These are phyloP conservation scores for Backusella parvicylindrica DNA, from an alignment of 192 early-diverging fungal species.

Conservation along the genomic window DNA sequence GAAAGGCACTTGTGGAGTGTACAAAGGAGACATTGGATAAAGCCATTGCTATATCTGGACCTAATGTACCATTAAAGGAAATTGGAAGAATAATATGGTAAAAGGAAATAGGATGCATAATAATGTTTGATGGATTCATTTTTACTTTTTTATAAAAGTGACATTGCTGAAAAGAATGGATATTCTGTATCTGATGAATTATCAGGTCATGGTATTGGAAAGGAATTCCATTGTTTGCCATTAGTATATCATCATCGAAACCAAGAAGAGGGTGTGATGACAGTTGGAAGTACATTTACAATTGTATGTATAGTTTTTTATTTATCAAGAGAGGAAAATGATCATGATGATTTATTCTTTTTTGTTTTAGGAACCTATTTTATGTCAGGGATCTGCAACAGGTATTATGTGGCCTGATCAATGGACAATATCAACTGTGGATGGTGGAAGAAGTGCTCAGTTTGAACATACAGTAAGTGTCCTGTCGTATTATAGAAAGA, in stretches of 20 bases:
- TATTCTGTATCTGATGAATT: slow-evolving; percentile 68
- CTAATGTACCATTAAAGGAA: slow-evolving; percentile 39
- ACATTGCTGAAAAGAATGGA: slow-evolving; percentile 44
- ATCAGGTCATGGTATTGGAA: slow-evolving; percentile 87
- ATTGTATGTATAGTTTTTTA: slow-evolving; percentile 50
- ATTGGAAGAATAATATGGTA: slow-evolving; percentile 68
- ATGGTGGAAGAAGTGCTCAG: slow-evolving; percentile 84
- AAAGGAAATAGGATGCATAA: neutral
- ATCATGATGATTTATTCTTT: neutral
- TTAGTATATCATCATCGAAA: slow-evolving; percentile 72
- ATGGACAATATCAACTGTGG: slow-evolving; percentile 77
- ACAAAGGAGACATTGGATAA: slow-evolving; percentile 56
- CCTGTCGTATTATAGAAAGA: no score
- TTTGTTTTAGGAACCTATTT: slow-evolving; percentile 55
- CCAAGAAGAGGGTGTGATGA: slow-evolving; percentile 67
- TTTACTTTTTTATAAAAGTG: slow-evolving; percentile 8
- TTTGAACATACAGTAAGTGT: slow-evolving; percentile 76
- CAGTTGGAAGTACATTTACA: slow-evolving; percentile 81
- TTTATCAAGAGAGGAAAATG: neutral
- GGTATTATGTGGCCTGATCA: slow-evolving; percentile 81
- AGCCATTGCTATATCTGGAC: slow-evolving; percentile 62
- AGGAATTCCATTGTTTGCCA: slow-evolving; percentile 80
- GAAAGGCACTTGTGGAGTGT: slow-evolving; percentile 47
- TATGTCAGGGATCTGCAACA: slow-evolving; percentile 72
- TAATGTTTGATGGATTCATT: neutral